Evolutionary conservation across 805 yeast species (phyloP), one percentile per base, ranked within the genome.

Genomic region (Wilhelminamyces savonicus): DNA sequence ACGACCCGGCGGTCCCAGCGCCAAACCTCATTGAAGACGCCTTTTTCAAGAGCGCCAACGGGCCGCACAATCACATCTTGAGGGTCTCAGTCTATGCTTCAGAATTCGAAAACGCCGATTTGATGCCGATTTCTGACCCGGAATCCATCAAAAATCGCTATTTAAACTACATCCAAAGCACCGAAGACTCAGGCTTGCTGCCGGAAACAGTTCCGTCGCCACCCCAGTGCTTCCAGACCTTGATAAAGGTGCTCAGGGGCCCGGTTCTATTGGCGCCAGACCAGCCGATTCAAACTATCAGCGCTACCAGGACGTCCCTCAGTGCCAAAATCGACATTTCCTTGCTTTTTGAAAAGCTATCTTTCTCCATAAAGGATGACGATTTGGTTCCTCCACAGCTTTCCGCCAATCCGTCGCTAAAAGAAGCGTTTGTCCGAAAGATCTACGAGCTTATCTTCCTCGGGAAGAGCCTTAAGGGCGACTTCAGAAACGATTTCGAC

Each of bases 211-310:
- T 54, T 1, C 88, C 94, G 0, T 56, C 73, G 3, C 70, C 77
- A 3, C 50, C 70, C 0, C 71, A 69, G 25, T 80, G 94, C 41
- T 59, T 82, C 14, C 59, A 62, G 28, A 79, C 85, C 0, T 45
- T 85, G 12, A 66, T 71, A 41, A 76, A 74, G 36, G 79, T 82
- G 7, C 56, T 84, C 27, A 73, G 66, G 38, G 88, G 86, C 2
- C 90, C 94, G 0, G 51, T 85, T 14, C 49, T 61, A 7, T 50
- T 68, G 15, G 52, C 48, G 2, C 56, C 68, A 2, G 56, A 51
- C 3, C 70, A 66, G 4, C 72, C 69, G 8, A 54, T 63, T 3
- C 78, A 73, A 43, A 74, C 81, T 0, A 77, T 86, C 22, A 62
- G 68, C 36, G 51, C 73, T 3, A 50, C 56, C n/a, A 70, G 69